phyloP scores from a whole-genome alignment of 2,329 filamentous ascomycete genomes.

The Spiromastix sp. region DNA sequence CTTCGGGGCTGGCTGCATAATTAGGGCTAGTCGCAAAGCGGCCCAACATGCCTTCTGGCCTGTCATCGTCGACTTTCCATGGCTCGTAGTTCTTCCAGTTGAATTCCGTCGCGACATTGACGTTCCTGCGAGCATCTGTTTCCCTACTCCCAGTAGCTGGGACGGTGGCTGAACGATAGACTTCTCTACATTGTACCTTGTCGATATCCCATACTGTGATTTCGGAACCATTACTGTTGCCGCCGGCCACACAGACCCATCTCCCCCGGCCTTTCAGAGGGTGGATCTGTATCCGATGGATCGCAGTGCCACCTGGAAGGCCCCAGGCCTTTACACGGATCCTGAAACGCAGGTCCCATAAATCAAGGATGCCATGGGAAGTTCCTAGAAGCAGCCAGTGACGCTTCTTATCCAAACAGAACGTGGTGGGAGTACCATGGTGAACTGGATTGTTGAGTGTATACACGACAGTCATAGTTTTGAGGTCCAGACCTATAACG shows the following conservation, averaged over 20 bases:
- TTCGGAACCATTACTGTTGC: constrained; percentile 69
- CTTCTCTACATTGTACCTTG: constrained; percentile 75
- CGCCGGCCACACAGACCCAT: constrained; percentile 82
- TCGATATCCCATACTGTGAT: constrained; percentile 94
- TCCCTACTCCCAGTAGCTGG: constrained; percentile 14
- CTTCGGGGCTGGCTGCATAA: constrained; percentile 48
- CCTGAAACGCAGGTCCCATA: constrained; percentile 96
- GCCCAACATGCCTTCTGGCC: constrained; percentile 72
- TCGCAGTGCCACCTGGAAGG: constrained; percentile 66
- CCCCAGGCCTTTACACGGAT: constrained; percentile 83
- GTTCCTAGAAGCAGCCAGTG: constrained; percentile 91
- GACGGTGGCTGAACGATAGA: constrained; percentile 55
- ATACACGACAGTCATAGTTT: constrained; percentile 75
- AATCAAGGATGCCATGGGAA: constrained; percentile 79
- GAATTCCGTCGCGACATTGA: constrained; percentile 13
- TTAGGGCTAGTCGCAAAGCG: constrained; percentile 56
- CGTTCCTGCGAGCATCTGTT: constrained; percentile 10
- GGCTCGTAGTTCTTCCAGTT: constrained; percentile 58
- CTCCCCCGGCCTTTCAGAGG: constrained; percentile 67
- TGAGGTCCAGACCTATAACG: constrained; percentile 73
- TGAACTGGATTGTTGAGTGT: constrained; percentile 77
- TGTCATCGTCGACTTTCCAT: constrained; percentile 84
- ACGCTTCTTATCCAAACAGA: constrained; percentile 73
- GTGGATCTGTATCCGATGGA: constrained; percentile 70
- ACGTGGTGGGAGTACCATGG: constrained; percentile 84